Evolutionary conservation across 768 basidiomycete species (phyloP).

Genomic region (Lentinus tigrinus): DNA sequence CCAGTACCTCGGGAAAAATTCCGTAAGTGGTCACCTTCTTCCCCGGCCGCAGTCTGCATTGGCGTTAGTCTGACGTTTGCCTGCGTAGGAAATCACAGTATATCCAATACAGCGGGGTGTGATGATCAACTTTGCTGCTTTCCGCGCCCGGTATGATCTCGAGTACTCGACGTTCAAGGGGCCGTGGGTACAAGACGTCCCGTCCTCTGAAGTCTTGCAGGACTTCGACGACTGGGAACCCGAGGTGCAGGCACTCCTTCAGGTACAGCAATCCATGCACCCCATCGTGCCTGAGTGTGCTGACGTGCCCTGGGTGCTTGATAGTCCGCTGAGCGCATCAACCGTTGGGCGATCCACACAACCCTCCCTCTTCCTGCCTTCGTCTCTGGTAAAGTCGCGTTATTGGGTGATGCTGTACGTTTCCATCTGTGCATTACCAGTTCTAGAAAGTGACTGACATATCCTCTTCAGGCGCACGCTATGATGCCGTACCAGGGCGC

Average conservation of each 20-base stretch:
- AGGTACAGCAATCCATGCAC: conserved; percentile 33
- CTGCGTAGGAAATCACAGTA: conserved; percentile 52
- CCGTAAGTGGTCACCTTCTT: conserved; percentile 19
- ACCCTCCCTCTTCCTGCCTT: conserved; percentile 51
- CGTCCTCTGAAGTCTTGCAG: conserved; percentile 43
- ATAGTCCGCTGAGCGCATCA: conserved; percentile 42
- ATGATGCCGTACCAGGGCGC: conserved; percentile 45
- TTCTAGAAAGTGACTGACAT: background rate
- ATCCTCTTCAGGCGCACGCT: conserved; percentile 29
- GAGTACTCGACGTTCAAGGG: conserved; percentile 49
- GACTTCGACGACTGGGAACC: conserved; percentile 57
- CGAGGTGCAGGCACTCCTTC: conserved; percentile 54
- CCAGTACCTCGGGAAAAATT: conserved; percentile 53
- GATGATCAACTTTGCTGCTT: conserved; percentile 63
- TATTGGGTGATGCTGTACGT: conserved; percentile 42
- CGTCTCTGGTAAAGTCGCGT: conserved; percentile 50
- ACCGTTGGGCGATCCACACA: conserved; percentile 64
- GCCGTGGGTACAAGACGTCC: conserved; percentile 47
- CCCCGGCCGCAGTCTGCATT: conserved; percentile 40
- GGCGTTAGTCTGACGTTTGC: background rate
- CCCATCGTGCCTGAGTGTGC: background rate
- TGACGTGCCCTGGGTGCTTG: conserved; percentile 39
- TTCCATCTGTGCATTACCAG: background rate
- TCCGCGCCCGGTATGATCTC: conserved; percentile 48
- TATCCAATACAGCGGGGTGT: conserved; percentile 62